These are phyloP conservation scores for Penicillium sp. DNA, from an alignment of 2,329 filamentous ascomycete species.

Conservation along the genomic window DNA sequence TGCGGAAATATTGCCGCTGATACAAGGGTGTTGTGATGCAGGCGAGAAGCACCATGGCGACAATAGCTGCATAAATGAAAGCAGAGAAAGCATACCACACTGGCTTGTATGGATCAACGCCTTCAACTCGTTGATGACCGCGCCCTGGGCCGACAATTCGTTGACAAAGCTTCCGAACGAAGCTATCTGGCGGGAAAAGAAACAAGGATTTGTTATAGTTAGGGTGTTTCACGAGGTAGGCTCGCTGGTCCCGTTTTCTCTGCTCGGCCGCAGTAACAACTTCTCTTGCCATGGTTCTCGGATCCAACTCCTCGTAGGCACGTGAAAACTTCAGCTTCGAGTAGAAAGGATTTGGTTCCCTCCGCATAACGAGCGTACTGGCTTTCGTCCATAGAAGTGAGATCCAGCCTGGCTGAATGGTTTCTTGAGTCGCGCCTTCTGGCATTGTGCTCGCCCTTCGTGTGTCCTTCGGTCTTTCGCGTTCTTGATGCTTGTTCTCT, in stretches of 20 bases:
- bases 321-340: slow-evolving; percentile 70
- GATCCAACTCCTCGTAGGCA: slow-evolving; percentile 75
- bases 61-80: slow-evolving; percentile 88
- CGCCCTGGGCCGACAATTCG: slow-evolving; percentile 86
- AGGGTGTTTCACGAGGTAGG: slow-evolving; percentile 83
- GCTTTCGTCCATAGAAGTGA: slow-evolving; percentile 63
- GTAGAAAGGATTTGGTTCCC: slow-evolving; percentile 94
- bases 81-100: slow-evolving; percentile 93
- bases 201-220: slow-evolving; percentile 91
- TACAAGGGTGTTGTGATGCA: slow-evolving; percentile 94
- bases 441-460: slow-evolving; percentile 30
- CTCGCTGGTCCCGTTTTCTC: slow-evolving; percentile 81
- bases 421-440: slow-evolving; percentile 38
- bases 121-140: slow-evolving; percentile 81
- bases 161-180: slow-evolving; percentile 79
- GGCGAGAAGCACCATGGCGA: slow-evolving; percentile 95
- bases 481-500: slow-evolving; percentile 29
- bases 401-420: slow-evolving; percentile 57
- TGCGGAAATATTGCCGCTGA: slow-evolving; percentile 78
- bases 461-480: slow-evolving; percentile 22
- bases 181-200: slow-evolving; percentile 76
- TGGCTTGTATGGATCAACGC: slow-evolving; percentile 80
- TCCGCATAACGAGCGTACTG: slow-evolving; percentile 55
- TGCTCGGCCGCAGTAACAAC: slow-evolving; percentile 79
- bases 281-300: slow-evolving; percentile 83